Evolutionary conservation across 2,329 filamentous ascomycete genomes (phyloP).

Genomic region (Aspergillus fumigatiaffinis): DNA sequence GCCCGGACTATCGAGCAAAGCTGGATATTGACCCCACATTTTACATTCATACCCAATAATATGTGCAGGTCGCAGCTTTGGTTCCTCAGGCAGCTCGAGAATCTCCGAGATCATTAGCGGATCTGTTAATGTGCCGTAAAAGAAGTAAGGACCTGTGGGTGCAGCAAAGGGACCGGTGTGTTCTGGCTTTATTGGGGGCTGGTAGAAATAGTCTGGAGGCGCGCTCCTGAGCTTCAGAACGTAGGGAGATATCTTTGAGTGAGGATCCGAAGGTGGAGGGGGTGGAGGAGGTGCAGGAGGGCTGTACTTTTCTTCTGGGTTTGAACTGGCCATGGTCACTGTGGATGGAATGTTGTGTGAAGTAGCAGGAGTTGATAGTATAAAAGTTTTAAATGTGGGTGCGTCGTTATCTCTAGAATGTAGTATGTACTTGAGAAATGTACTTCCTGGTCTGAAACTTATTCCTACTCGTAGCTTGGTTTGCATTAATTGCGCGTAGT

Average conservation of each 20-base stretch:
- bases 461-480: no score
- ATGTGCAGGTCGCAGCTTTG: slow-evolving; percentile 17
- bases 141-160: slow-evolving; percentile 30
- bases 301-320: no score
- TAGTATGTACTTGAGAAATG: no score
- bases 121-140: slow-evolving; percentile 37
- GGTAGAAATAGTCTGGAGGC: slow-evolving; percentile 6
- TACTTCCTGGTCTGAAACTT: no score
- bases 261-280: background rate
- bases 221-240: slow-evolving; percentile 7
- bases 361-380: no score
- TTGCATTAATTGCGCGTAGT: no score
- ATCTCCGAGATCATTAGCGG: slow-evolving; percentile 23
- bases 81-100: slow-evolving; percentile 16
- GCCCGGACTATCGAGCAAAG: slow-evolving; percentile 16
- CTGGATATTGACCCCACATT: slow-evolving; percentile 29
- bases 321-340: no score
- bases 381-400: no score
- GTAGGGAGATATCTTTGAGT: slow-evolving; percentile 8
- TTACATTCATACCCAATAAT: slow-evolving; percentile 25
- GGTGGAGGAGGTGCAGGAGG: no score
- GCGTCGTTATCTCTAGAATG: no score
- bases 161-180: slow-evolving; percentile 3
- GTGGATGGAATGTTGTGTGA: no score
- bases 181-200: background rate